These are phyloP conservation scores for Syzygium aqueum DNA, from an alignment of 345 rosid genomes.

Conservation along the genomic window DNA sequence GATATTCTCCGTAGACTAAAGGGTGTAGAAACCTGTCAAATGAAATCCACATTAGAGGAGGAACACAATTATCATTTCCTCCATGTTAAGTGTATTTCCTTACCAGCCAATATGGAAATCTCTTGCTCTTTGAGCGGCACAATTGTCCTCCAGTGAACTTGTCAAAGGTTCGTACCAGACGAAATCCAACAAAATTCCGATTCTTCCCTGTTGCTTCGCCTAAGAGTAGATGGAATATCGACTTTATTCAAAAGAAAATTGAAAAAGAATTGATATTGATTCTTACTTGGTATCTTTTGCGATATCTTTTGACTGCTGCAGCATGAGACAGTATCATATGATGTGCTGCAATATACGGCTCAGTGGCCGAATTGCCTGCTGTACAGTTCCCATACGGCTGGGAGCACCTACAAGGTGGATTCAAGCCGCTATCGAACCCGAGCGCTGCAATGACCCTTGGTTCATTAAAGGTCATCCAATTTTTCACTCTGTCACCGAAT, in stretches of 20 bases:
- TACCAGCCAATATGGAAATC: conserved; percentile 77
- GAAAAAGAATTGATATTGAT: background rate
- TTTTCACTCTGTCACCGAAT: conserved; percentile 57
- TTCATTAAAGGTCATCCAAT: conserved; percentile 65
- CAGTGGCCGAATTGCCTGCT: conserved; percentile 44
- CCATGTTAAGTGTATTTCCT: background rate
- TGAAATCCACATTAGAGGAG: background rate
- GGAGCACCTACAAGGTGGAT: conserved; percentile 55
- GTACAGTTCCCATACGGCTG: conserved; percentile 44
- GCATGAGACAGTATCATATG: conserved; percentile 55
- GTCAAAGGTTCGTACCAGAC: conserved; percentile 61
- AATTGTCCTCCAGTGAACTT: conserved; percentile 33
- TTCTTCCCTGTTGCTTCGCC: conserved; percentile 44
- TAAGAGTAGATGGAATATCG: background rate
- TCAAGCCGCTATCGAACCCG: conserved; percentile 42
- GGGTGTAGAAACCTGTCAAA: conserved; percentile 53
- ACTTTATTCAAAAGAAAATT: background rate
- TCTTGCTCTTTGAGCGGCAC: conserved; percentile 65
- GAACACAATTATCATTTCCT: background rate
- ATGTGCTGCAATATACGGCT: conserved; percentile 56
- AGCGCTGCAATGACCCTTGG: conserved; percentile 52
- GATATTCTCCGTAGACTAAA: conserved; percentile 58
- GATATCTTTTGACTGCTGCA: conserved; percentile 42
- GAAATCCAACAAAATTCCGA: conserved; percentile 60
- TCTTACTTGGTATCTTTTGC: conserved; percentile 34